Conservation (phyloP, 169 alveolate species). For the Eimeria brunetti region DNA sequence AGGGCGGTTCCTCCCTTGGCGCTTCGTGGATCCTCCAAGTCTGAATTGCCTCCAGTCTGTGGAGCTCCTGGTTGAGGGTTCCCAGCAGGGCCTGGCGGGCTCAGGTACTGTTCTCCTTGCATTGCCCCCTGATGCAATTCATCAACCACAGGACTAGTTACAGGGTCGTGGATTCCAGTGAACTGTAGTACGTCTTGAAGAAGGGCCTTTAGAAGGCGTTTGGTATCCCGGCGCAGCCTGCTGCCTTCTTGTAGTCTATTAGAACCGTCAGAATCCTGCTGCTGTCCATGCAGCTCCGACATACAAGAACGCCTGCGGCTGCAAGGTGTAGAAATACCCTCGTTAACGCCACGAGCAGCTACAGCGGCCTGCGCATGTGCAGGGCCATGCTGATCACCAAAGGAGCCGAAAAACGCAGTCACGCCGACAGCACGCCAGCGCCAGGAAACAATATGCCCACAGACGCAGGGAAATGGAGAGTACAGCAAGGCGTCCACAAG, state of each 20-base stretch:
- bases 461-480: constrained; percentile 36
- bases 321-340: background rate
- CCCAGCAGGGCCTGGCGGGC: background rate
- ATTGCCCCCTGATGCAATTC: background rate
- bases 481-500: background rate
- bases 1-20: background rate
- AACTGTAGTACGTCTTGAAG: constrained; percentile 32
- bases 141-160: background rate
- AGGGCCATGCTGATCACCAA: background rate
- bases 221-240: constrained; percentile 1
- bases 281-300: background rate
- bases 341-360: background rate
- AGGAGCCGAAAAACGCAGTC: constrained; percentile 36
- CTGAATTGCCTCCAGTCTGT: background rate
- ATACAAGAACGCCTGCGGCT: background rate
- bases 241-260: background rate
- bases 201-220: background rate
- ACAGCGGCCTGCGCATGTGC: background rate
- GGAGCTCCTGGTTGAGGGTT: background rate
- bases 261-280: background rate
- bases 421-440: constrained; percentile 71
- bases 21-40: background rate
- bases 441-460: constrained; percentile 22
- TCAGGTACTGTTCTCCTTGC: background rate
- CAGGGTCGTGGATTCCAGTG: constrained; percentile 27